phyloP scores from a whole-genome alignment of 768 basidiomycete genomes.

The Tylopilus balloui region DNA sequence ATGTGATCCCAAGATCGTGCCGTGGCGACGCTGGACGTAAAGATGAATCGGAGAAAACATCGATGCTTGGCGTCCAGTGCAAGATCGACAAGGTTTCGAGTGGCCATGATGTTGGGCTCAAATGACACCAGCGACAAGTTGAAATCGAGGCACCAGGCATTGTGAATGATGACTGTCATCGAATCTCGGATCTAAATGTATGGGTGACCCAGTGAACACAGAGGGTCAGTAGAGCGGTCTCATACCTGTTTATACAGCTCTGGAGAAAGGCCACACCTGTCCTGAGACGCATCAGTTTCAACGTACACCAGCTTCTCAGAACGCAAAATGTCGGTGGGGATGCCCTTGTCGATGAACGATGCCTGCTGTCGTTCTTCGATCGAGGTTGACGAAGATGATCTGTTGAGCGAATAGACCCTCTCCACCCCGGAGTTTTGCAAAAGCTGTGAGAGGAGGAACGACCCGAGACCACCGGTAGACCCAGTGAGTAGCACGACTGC shows the following conservation, averaged over 20 bases:
- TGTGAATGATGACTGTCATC: conserved; percentile 29
- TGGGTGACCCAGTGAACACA: not conserved
- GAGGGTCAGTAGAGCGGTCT: too few species aligned
- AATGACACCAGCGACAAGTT: conserved; percentile 14
- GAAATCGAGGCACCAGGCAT: conserved; percentile 34
- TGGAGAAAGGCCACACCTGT: conserved; percentile 26
- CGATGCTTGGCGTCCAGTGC: not conserved
- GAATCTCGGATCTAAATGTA: conserved; percentile 12
- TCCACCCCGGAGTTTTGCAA: conserved; percentile 20
- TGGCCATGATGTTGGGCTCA: conserved; percentile 15
- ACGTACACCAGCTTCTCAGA: conserved; percentile 33
- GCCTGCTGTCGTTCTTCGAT: conserved; percentile 26
- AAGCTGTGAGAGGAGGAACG: conserved; percentile 32
- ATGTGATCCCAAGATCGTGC: not conserved
- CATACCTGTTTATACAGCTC: conserved; percentile 30
- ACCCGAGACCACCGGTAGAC: conserved; percentile 41
- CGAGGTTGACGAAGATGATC: not conserved
- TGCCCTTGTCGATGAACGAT: conserved; percentile 33
- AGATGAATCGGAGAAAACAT: not conserved
- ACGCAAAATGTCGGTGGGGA: conserved; percentile 28
- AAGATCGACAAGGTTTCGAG: not conserved
- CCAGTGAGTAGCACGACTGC: conserved; percentile 32
- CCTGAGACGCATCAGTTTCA: conserved; percentile 34
- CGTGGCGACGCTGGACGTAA: not conserved
- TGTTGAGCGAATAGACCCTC: conserved; percentile 23